A percentile compares a stretch with the other conserved stretches of the same genome.
Evolutionary conservation across 352 stramenopile genomes (phyloP).

Genomic region (Pythium periplocum): DNA sequence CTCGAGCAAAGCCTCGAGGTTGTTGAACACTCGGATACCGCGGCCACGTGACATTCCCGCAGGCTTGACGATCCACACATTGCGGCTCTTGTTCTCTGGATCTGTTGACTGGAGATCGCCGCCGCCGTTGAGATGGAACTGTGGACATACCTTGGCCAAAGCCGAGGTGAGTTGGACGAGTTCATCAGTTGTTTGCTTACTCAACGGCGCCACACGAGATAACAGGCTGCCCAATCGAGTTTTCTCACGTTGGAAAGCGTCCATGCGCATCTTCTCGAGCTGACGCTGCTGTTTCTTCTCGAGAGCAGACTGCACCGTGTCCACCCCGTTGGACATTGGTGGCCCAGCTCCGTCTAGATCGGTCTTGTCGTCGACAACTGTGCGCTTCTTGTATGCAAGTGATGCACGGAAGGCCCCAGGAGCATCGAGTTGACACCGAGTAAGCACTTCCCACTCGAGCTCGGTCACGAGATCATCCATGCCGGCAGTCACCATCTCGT

Average conservation of each 20-base stretch:
- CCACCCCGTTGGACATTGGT: constrained; percentile 7
- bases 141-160: constrained; percentile 43
- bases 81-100: constrained; percentile 33
- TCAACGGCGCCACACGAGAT: constrained; percentile 29
- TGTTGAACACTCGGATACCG: constrained; percentile 87
- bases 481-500: constrained; percentile 22
- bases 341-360: constrained; percentile 2
- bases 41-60: constrained; percentile 78
- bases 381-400: constrained; percentile 46
- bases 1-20: constrained; percentile 71
- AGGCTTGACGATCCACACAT: constrained; percentile 94
- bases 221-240: constrained; percentile 42
- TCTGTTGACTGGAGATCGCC: constrained; percentile 19
- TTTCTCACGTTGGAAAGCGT: constrained; percentile 59
- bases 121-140: constrained; percentile 73
- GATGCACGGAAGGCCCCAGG: constrained; percentile 42
- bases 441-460: constrained; percentile 71
- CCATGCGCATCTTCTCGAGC: constrained; percentile 26
- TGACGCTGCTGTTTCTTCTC: constrained; percentile 47
- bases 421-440: constrained; percentile 37
- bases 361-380: constrained; percentile 36
- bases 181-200: constrained; percentile 15
- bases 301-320: constrained; percentile 40
- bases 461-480: constrained; percentile 61
- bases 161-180: constrained; percentile 24